Evolutionary conservation across 2,329 filamentous ascomycete species (phyloP).

Genomic region (Colletotrichum tabaci): DNA sequence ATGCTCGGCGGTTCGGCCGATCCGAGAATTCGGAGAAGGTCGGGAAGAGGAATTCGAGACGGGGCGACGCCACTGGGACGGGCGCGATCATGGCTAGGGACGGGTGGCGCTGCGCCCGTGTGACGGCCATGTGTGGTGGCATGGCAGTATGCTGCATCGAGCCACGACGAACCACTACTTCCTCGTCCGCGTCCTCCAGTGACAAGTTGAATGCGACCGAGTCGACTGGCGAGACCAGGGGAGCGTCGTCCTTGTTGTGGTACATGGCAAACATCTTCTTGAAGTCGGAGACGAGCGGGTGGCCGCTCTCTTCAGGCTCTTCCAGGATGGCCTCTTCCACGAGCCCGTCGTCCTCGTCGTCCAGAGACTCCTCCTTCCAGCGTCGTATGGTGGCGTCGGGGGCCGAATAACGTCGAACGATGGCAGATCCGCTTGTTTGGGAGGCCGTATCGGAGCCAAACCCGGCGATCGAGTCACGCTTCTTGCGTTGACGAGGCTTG

Average conservation of each 20-base stretch:
- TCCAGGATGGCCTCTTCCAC: slow-evolving; percentile 37
- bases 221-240: slow-evolving; percentile 51
- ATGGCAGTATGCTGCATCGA: slow-evolving; percentile 46
- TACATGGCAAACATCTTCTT: slow-evolving; percentile 34
- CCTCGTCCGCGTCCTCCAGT: slow-evolving; percentile 45
- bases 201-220: slow-evolving; percentile 52
- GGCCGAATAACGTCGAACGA: slow-evolving; percentile 32
- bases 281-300: slow-evolving; percentile 29
- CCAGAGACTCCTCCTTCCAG: slow-evolving; percentile 34
- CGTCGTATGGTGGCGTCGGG: slow-evolving; percentile 31
- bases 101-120: slow-evolving; percentile 40
- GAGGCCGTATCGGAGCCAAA: slow-evolving; percentile 32
- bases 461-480: slow-evolving; percentile 47
- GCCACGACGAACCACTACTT: slow-evolving; percentile 42
- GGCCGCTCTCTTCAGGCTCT: slow-evolving; percentile 28
- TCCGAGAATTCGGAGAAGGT: slow-evolving; percentile 71
- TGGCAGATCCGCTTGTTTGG: slow-evolving; percentile 24
- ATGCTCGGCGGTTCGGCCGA: slow-evolving; percentile 66
- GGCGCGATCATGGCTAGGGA: slow-evolving; percentile 52
- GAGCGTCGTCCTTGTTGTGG: slow-evolving; percentile 35
- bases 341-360: slow-evolving; percentile 26
- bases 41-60: slow-evolving; percentile 67
- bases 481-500: slow-evolving; percentile 56
- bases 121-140: slow-evolving; percentile 33
- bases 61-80: slow-evolving; percentile 55